Conservation (phyloP, 306 rosid species). For the Fagus crenata region DNA sequence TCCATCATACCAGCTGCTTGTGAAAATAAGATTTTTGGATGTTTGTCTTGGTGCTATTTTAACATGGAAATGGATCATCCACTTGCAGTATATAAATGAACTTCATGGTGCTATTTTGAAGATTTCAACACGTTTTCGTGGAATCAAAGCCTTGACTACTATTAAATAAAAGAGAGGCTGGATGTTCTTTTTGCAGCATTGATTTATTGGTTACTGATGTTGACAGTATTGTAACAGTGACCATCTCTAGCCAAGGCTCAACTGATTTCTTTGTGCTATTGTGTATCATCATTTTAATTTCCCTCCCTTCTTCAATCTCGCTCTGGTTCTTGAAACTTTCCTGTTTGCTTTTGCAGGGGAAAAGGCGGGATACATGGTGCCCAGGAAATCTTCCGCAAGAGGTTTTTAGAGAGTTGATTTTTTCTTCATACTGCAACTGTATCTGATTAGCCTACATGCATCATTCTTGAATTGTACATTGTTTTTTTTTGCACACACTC, state of each 20-base stretch:
- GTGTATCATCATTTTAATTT: not conserved
- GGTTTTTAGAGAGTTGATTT: constrained; percentile 51
- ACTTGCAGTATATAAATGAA: not conserved
- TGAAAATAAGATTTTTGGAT: too few relatives aligned
- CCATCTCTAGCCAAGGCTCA: not conserved
- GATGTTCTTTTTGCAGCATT: not conserved
- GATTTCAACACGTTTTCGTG: not conserved
- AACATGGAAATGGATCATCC: not conserved
- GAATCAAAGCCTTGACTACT: not conserved
- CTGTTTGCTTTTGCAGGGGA: constrained; percentile 60
- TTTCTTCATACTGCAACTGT: constrained; percentile 25
- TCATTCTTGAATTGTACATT: constrained; percentile 21
- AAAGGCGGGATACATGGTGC: constrained; percentile 97
- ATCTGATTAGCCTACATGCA: constrained; percentile 17
- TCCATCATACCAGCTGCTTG: too few relatives aligned
- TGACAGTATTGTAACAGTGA: not conserved
- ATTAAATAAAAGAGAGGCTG: not conserved
- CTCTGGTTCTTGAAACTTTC: constrained; percentile 31
- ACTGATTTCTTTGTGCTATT: not conserved
- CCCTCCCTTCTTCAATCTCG: not conserved
- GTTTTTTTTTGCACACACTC: not conserved
- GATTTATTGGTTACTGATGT: not conserved
- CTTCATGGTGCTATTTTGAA: too few relatives aligned
- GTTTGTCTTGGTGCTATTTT: not conserved
- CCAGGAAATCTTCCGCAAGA: constrained; percentile 61